Evolutionary conservation across 176 grass and related monocot genomes (phyloP), one percentile per base, ranked within the genome.

Genomic region (Elymus sibiricus): DNA sequence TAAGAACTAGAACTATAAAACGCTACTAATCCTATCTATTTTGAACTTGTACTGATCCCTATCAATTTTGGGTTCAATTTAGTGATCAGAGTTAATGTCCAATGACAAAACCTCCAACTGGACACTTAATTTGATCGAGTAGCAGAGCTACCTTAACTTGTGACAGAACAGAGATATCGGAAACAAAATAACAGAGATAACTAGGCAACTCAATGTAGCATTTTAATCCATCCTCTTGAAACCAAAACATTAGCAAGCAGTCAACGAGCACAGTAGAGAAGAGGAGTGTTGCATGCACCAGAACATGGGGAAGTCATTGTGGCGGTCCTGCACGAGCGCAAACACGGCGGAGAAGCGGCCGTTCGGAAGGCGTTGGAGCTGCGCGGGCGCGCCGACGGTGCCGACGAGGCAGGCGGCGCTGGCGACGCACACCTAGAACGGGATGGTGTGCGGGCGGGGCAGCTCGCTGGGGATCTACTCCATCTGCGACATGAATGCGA

Each of bases 351-450:
- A 69, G 70, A 86, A 84, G 1, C 80, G 25, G 11, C 92, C 95
- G 64, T 92, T 79, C n/a, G 88, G 25, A 11, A 76, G 51, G 24
- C 44, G 43, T 82, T 97, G 86, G 29, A 92, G 44, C 79, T 94
- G 73, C 22, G 91, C 86, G 14, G 92, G 95, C 53, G 90, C 83
- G 37, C 86, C 75, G 4, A 97, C 27, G 5, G 72, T 86, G 31
- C 92, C 95, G 16, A 94, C 77, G 19, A 97, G 89, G 13, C 85
- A 24, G 29, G 93, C 90, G 35, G 25, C 21, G 70, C 91, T 97
- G 49, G 90, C 90, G 5, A 97, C 88, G 28, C 80, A 83, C 21
- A 86, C 44, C 84, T 94, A 92, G 74, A 91, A 97, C 5, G 88
- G 86, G 68, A 97, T 86, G 68, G 88, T 86, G 17, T 1, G 34